Evolutionary conservation across 176 grass and related monocot genomes (phyloP), one percentile per base, ranked within the genome.

Genomic region (Triticum timopheevii): DNA sequence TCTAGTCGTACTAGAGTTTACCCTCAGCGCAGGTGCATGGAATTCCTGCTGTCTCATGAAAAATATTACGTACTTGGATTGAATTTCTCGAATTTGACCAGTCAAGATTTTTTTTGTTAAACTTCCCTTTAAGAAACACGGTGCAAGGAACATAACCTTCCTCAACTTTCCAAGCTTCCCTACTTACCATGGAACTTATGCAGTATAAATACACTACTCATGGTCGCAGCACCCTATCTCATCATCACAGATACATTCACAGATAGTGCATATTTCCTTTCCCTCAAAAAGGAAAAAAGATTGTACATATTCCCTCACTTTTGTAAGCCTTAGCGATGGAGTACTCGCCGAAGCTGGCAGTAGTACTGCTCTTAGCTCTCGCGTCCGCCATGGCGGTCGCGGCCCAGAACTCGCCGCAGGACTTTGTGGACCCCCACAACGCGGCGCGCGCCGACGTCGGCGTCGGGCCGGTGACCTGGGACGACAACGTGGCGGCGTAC

Each of bases 401-500:
- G 54, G 54, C 54, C 54, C 19, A 59, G 54, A 86, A 83, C 78
- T 85, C 86, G 31, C 71, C 50, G 22, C 39, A 89, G 70, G 86
- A 89, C 72, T 92, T 79, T 61, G 83, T 89, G 19, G 68, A 86
- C 71, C 58, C 79, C 12, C 90, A 92, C 54, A 88, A 92, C 90
- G 62, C 52, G 3, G 90, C 90, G 0, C 86, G 49, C 31, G 78
- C 22, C 17, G 78, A 73, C 12, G 63, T 65, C 5, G 78, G 83
- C 24, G 83, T 89, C 10, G 76, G 86, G 27, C 54, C 33, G 44
- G 90, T 92, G 62, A 24, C 72, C n/a, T 89, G 90, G 90, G 62
- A 86, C 82, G 33, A 13, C 16, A 67, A 40, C 1, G 78, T 92
- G 35, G 52, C 65, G 34, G 33, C 78, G 3, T 92, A 86, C 19